Percentiles rank a stretch among this genome's conserved stretches.
Evolutionary conservation across 345 rosid species (phyloP).

Genomic region (Lepidium sativum): DNA sequence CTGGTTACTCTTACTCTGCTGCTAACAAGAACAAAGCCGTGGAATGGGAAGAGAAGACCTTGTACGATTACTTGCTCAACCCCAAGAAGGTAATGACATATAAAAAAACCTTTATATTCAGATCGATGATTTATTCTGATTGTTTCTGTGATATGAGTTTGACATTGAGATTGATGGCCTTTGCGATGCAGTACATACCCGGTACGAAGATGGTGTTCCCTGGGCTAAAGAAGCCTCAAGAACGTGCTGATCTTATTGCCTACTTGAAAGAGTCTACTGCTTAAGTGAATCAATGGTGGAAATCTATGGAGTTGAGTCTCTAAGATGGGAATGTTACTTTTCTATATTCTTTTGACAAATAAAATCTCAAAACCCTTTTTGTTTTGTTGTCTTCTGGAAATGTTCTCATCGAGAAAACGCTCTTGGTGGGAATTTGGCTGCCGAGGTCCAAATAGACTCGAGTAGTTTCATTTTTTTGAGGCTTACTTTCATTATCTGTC

Average conservation of each 20-base stretch:
- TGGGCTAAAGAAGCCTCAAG: constrained; percentile 92
- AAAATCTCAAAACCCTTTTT: constrained; percentile 10
- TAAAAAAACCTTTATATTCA: not conserved
- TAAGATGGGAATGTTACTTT: not conserved
- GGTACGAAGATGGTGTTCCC: constrained; percentile 99
- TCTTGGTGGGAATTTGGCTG: constrained; percentile 12
- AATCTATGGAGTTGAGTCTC: not conserved
- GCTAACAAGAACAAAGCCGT: constrained; percentile 92
- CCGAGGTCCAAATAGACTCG: not conserved
- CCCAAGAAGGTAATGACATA: constrained; percentile 85
- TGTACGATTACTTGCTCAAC: constrained; percentile 79
- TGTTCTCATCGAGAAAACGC: constrained; percentile 1
- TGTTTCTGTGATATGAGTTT: not conserved
- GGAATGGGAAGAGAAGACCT: constrained; percentile 72
- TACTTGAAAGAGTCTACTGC: constrained; percentile 82
- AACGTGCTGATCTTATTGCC: constrained; percentile 85
- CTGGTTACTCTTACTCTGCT: constrained; percentile 69
- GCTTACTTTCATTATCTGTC: not conserved
- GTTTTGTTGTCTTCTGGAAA: not conserved
- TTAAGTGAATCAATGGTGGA: constrained; percentile 7
- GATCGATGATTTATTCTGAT: not conserved
- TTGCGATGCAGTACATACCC: constrained; percentile 71
- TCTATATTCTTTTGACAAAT: constrained; percentile 28
- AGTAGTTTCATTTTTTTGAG: constrained; percentile 3
- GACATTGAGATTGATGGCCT: not conserved